A percentile compares a stretch with the other conserved stretches of the same genome.
Evolutionary conservation across 306 rosid species (phyloP).

Genomic region (Trifolium fragiferum): DNA sequence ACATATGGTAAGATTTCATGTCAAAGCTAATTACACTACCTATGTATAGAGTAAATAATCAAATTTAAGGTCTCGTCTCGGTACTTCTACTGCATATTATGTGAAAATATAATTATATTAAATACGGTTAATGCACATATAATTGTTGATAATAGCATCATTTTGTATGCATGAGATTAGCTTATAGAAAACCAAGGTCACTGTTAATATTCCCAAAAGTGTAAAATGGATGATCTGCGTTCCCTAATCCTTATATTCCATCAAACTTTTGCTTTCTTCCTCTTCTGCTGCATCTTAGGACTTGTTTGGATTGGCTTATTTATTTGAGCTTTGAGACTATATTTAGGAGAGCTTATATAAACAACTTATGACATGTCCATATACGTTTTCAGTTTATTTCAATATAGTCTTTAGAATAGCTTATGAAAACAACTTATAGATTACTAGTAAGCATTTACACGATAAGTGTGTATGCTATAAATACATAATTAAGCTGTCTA

Average conservation of each 20-base stretch:
- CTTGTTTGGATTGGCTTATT: too few species aligned
- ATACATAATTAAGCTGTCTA: too few species aligned
- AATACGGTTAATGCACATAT: constrained; percentile 10
- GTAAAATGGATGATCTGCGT: constrained; percentile 15
- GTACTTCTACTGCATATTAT: background rate
- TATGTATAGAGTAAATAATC: background rate
- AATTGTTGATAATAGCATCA: constrained; percentile 27
- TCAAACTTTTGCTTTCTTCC: constrained; percentile 16
- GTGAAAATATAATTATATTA: background rate
- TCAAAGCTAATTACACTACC: background rate
- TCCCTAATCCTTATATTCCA: background rate
- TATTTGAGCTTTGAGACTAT: too few species aligned
- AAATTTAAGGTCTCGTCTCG: constrained; percentile 12
- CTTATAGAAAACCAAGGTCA: constrained; percentile 21
- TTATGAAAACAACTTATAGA: too few species aligned
- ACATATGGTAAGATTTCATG: constrained; percentile 75
- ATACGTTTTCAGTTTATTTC: too few species aligned
- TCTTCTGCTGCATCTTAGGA: background rate
- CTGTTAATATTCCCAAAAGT: background rate
- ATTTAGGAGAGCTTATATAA: too few species aligned
- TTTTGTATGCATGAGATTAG: constrained; percentile 27
- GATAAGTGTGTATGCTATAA: too few species aligned
- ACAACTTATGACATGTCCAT: too few species aligned
- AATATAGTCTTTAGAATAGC: too few species aligned
- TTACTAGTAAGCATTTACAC: too few species aligned